phyloP scores from a whole-genome alignment of 805 yeast genomes.

The Isabelozyma heimii region DNA sequence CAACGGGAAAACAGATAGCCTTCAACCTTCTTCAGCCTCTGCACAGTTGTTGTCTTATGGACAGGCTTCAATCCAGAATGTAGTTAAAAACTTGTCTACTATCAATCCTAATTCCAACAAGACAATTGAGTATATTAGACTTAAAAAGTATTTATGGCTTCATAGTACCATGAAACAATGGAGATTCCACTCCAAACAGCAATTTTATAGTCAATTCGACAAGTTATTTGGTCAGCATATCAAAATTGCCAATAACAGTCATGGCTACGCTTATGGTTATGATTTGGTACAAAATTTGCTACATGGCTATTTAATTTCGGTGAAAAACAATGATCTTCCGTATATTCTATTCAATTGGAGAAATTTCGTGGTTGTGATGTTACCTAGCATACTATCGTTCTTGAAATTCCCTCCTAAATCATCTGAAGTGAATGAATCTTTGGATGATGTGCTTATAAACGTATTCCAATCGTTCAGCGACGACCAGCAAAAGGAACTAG shows the following conservation, averaged over 20 bases:
- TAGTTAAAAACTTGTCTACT: constrained; percentile 2
- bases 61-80: neutral
- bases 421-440: constrained; percentile 5
- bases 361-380: constrained; percentile 28
- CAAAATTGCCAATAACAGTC: neutral
- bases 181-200: constrained; percentile 13
- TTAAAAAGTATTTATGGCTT: constrained; percentile 29
- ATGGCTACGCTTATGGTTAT: neutral
- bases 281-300: neutral
- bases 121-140: constrained; percentile 1
- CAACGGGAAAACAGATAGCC: neutral
- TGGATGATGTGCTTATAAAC: constrained; percentile 13
- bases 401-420: constrained; percentile 9
- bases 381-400: constrained; percentile 21
- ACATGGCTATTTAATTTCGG: constrained; percentile 5
- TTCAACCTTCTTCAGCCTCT: neutral
- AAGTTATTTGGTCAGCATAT: neutral
- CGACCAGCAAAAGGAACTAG: constrained; percentile 4
- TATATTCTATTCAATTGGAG: constrained; percentile 33
- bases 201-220: constrained; percentile 9
- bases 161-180: constrained; percentile 19
- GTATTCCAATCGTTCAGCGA: constrained; percentile 14
- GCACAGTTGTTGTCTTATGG: neutral
- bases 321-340: neutral
- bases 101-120: constrained; percentile 3